Percentiles rank a stretch among this genome's conserved stretches.
Conservation (phyloP, 768 basidiomycete species). For the Lactarius pseudohatsudake region DNA sequence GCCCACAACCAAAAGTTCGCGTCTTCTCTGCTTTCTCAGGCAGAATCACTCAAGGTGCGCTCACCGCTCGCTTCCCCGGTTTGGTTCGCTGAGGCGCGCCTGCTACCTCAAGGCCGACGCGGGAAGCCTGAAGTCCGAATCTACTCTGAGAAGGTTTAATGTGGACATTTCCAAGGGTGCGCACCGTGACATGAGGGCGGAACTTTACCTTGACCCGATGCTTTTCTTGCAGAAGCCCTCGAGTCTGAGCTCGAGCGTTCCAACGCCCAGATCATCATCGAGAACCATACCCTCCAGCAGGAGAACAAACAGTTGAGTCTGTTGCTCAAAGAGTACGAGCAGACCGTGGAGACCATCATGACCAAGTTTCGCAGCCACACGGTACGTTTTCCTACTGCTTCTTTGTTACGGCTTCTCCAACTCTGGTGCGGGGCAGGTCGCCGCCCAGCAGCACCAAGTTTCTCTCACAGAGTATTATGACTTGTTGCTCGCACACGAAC, state of each 20-base stretch:
- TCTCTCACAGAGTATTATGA: constrained; percentile 91
- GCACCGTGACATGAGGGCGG: constrained; percentile 7
- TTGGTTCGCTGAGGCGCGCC: background rate
- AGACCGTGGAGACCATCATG: constrained; percentile 96
- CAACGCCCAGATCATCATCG: constrained; percentile 87
- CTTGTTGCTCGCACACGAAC: constrained; percentile 67
- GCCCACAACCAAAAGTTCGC: constrained; percentile 46
- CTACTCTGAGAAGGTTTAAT: constrained; percentile 45
- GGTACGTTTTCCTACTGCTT: constrained; percentile 49
- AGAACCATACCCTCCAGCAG: constrained; percentile 88
- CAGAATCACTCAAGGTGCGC: constrained; percentile 45
- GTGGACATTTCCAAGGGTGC: constrained; percentile 44
- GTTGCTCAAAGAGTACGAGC: constrained; percentile 92
- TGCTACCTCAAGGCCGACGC: constrained; percentile 26
- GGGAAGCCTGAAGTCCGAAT: constrained; percentile 38
- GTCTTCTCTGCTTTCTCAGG: constrained; percentile 42
- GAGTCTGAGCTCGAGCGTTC: constrained; percentile 88
- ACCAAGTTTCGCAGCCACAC: constrained; percentile 90
- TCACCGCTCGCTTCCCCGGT: background rate
- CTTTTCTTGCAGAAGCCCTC: constrained; percentile 66
- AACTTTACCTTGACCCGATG: background rate
- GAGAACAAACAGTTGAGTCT: constrained; percentile 93
- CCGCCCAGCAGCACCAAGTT: constrained; percentile 89
- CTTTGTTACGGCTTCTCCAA: constrained; percentile 12
- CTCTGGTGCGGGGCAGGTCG: constrained; percentile 50